These are phyloP conservation scores for Hymenoscyphus scutula DNA, from an alignment of 2,329 filamentous ascomycete genomes.

Conservation along the genomic window DNA sequence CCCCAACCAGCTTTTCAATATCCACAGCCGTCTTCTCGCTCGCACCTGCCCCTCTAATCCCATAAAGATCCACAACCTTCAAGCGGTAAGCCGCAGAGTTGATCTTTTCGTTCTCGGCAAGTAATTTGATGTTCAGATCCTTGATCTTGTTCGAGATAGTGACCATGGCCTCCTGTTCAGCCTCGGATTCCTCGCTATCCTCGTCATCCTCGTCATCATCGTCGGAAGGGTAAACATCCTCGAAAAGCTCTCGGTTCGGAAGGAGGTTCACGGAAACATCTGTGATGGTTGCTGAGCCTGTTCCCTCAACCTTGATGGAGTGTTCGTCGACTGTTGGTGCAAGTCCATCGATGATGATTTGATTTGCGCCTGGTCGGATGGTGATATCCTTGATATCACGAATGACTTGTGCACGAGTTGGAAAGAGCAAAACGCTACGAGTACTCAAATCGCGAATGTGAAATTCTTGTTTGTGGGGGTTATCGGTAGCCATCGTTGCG, in stretches of 20 bases:
- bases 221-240: conserved; percentile 38
- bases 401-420: conserved; percentile 57
- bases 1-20: conserved; percentile 27
- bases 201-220: conserved; percentile 36
- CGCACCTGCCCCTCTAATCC: not conserved
- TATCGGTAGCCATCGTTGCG: conserved; percentile 24
- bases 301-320: conserved; percentile 59
- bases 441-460: conserved; percentile 56
- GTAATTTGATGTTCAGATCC: conserved; percentile 22
- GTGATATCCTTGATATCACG: conserved; percentile 56
- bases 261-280: conserved; percentile 61
- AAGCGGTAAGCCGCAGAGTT: conserved; percentile 31
- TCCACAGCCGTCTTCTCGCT: conserved; percentile 16
- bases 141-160: conserved; percentile 27
- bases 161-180: conserved; percentile 31
- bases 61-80: conserved; percentile 24
- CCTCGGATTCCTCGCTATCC: conserved; percentile 31
- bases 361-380: conserved; percentile 53
- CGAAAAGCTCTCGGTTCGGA: conserved; percentile 47
- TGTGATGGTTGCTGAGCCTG: conserved; percentile 55
- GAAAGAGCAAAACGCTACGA: conserved; percentile 62
- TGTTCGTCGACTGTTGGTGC: conserved; percentile 52
- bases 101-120: conserved; percentile 35
- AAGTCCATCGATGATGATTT: conserved; percentile 55
- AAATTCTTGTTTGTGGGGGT: conserved; percentile 46